Percentiles rank a stretch among this genome's conserved stretches.
phyloP scores from a whole-genome alignment of 202 grass and related monocot species.

The Bolboschoenoplectus hybrid region DNA sequence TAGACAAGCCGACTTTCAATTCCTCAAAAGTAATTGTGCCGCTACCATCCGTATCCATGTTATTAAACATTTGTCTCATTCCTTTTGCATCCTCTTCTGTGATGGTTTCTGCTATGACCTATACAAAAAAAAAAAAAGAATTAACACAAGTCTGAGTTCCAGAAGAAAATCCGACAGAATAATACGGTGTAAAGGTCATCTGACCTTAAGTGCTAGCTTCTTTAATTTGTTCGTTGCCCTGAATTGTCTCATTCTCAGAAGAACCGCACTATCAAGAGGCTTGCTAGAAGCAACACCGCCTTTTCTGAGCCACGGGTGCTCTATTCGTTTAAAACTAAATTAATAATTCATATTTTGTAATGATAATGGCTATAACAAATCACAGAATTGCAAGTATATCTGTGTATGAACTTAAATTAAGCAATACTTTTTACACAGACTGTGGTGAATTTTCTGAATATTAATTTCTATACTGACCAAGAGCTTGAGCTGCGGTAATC shows the following conservation, averaged over 20 bases:
- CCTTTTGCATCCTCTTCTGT: conserved; percentile 71
- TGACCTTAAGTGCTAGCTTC: conserved; percentile 71
- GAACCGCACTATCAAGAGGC: conserved; percentile 79
- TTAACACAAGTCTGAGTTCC: conserved; percentile 18
- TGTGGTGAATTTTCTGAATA: neutral
- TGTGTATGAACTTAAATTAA: neutral
- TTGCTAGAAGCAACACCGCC: conserved; percentile 65
- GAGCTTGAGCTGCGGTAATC: conserved; percentile 70
- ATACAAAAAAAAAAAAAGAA: conserved; percentile 18
- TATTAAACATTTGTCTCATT: conserved; percentile 85
- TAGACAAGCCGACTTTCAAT: conserved; percentile 64
- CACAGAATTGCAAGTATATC: neutral
- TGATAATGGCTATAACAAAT: conserved; percentile 18
- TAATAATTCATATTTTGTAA: conserved; percentile 26
- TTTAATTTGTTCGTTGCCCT: conserved; percentile 94
- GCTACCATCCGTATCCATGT: conserved; percentile 86
- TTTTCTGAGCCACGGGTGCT: conserved; percentile 82
- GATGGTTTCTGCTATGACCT: conserved; percentile 82
- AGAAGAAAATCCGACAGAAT: neutral
- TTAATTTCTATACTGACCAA: conserved; percentile 48
- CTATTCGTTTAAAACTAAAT: conserved; percentile 42
- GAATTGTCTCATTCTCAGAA: conserved; percentile 90
- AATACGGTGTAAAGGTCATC: neutral
- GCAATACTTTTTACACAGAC: conserved; percentile 6
- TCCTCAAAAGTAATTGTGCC: conserved; percentile 83